phyloP scores from a whole-genome alignment of 1,139 yeast genomes.

The Groenewaldozyma sp. region DNA sequence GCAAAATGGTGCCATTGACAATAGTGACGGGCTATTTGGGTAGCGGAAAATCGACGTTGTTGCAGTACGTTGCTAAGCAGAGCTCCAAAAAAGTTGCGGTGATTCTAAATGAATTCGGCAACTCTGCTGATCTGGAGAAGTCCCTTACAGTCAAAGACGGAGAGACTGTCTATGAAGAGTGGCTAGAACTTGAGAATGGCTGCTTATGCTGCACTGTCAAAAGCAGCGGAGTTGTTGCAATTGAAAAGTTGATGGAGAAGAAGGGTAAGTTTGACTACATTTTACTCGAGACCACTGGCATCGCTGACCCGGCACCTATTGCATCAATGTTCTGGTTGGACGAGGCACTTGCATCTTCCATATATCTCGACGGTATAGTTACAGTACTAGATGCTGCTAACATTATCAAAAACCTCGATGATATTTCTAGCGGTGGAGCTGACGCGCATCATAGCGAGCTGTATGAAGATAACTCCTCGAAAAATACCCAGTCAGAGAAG shows the following conservation, averaged over 20 bases:
- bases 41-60: constrained; percentile 83
- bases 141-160: constrained; percentile 67
- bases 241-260: constrained; percentile 72
- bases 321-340: constrained; percentile 98
- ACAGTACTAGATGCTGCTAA: constrained; percentile 80
- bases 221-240: constrained; percentile 89
- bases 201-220: constrained; percentile 94
- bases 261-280: constrained; percentile 79
- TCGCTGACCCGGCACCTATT: constrained; percentile 97
- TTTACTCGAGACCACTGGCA: constrained; percentile 85
- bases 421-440: constrained; percentile 52
- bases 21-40: constrained; percentile 93
- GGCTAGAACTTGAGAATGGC: constrained; percentile 95
- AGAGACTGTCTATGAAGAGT: constrained; percentile 56
- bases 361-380: constrained; percentile 88
- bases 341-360: constrained; percentile 72
- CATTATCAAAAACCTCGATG: constrained; percentile 58
- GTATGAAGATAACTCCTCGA: constrained; percentile 29
- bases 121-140: constrained; percentile 74
- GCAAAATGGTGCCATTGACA: constrained; percentile 70
- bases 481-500: neutral
- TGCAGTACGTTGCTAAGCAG: constrained; percentile 61
- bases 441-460: too few species aligned
- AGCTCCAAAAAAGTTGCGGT: constrained; percentile 75
- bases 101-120: constrained; percentile 59